Base-by-base conservation (phyloP, 805 yeast genomes). In the Metschnikowia picachoensis region DNA sequence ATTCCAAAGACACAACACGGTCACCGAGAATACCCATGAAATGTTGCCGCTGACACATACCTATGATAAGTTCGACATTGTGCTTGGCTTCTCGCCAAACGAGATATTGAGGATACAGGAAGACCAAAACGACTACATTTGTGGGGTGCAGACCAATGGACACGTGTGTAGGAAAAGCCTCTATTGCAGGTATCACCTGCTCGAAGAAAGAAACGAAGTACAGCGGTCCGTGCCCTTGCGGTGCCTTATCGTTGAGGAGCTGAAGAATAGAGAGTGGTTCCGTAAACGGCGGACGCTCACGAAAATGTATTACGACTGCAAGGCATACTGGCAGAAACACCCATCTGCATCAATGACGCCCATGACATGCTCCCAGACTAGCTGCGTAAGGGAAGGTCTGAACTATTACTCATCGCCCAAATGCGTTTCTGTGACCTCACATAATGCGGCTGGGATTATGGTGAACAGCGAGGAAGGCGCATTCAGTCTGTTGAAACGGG, bases 111-210 rank as follows among this genome's bases (percentile, higher is more conserved):
- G 44, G 13, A 37, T 54, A n/a, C 48, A 52, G 37, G 45, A 40
- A 25, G 47, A 45, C 9, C 50, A 49, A 15, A 25, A 45, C 7
- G 57, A 55, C 41, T 55, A 53, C 39, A 43, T 55, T 25, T 55
- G 58, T 30, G 58, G 58, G 2, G 57, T 53, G 9, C 14, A 33
- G 5, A 30, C 25, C 6, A 29, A 39, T n/a, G 53, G 56, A 4
- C 34, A 17, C 7, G 31, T 36, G 8, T 55, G 58, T 42, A 35
- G 39, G 34, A 42, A 47, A 34, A 36, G 41, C 37, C 31, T 55
- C 13, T 51, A 50, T 32, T 53, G 58, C 35, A 38, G 31, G 20
- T 17, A n/a, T 3, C 58, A 55, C 34, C 49, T 47, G 49, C 43
- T 50, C 4, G 49, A 43, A n/a, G 52, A 55, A 28, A 31, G 51